Percentiles rank a stretch among this genome's conserved stretches.
These are phyloP conservation scores for Geum urbanum DNA, from an alignment of 306 rosid species.

Conservation along the genomic window DNA sequence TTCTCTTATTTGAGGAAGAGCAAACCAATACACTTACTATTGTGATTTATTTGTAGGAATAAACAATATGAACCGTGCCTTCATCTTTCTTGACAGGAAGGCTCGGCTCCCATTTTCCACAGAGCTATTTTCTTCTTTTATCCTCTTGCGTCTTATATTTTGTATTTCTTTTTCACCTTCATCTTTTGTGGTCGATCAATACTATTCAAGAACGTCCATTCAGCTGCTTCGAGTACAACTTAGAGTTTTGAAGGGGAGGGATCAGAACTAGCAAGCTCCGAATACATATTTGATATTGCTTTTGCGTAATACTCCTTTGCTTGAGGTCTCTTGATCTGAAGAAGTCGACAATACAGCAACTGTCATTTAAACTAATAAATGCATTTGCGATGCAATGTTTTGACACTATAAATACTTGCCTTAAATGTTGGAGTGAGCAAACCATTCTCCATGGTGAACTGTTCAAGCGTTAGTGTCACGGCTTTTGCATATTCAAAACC, in stretches of 20 bases:
- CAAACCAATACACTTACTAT: not conserved
- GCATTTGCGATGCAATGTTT: not conserved
- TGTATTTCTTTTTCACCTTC: not conserved
- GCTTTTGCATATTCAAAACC: slow-evolving; percentile 93
- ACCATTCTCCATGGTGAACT: slow-evolving; percentile 80
- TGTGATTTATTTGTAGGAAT: slow-evolving; percentile 8
- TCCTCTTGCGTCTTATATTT: not conserved
- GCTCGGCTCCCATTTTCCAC: slow-evolving; percentile 3
- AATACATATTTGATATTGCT: slow-evolving; percentile 72
- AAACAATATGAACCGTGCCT: not conserved
- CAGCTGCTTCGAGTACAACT: slow-evolving; percentile 9
- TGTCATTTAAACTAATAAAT: not conserved
- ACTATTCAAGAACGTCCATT: not conserved
- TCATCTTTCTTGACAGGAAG: not conserved
- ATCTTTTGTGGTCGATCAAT: not conserved
- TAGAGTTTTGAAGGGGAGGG: slow-evolving; percentile 37
- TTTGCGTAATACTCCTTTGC: slow-evolving; percentile 71
- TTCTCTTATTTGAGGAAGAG: not conserved
- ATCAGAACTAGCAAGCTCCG: slow-evolving; percentile 58
- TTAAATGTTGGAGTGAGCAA: slow-evolving; percentile 89
- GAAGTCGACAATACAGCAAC: slow-evolving; percentile 12
- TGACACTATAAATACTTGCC: slow-evolving; percentile 47
- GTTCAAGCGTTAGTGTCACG: slow-evolving; percentile 65
- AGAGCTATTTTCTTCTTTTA: not conserved
- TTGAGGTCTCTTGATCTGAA: slow-evolving; percentile 88